Evolutionary conservation across 306 rosid genomes (phyloP).

Genomic region (Luffa acutangula): DNA sequence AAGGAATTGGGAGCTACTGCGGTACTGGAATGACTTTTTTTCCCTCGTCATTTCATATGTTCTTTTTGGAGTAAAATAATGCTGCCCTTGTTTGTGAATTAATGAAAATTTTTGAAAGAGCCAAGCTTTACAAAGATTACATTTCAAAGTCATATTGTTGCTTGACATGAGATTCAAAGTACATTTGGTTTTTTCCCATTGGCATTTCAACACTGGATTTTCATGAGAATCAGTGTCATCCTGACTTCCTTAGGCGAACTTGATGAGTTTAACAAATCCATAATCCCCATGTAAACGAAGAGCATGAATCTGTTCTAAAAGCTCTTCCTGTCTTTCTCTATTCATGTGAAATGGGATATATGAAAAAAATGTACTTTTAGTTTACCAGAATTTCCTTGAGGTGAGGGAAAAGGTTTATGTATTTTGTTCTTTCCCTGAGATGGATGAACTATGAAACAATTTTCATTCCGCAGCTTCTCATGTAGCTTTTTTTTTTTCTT

Average conservation of each 20-base stretch:
- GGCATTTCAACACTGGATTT: background rate
- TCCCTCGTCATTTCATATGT: background rate
- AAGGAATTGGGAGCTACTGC: slow-evolving; percentile 30
- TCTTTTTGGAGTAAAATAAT: slow-evolving; percentile 10
- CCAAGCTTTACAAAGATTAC: background rate
- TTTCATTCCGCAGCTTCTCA: background rate
- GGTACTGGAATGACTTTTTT: slow-evolving; percentile 19
- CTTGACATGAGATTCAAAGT: background rate
- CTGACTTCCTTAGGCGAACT: background rate
- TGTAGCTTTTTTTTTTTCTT: background rate
- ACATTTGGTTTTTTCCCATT: background rate
- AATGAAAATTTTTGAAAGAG: background rate
- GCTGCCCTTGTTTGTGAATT: slow-evolving; percentile 3
- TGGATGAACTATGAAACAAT: background rate
- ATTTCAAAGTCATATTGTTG: background rate
- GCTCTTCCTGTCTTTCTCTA: background rate
- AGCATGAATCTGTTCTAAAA: background rate
- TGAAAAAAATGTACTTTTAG: background rate
- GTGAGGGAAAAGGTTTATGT: background rate
- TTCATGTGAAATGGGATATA: background rate
- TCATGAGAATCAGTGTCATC: background rate
- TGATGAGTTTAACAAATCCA: background rate
- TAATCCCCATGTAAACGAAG: background rate
- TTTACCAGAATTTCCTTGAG: background rate
- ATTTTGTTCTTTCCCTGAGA: background rate